A percentile compares a stretch with the other conserved stretches of the same genome.
Evolutionary conservation across 495 filamentous ascomycete species (phyloP).

Genomic region (Friedmanniomyces endolithicus): DNA sequence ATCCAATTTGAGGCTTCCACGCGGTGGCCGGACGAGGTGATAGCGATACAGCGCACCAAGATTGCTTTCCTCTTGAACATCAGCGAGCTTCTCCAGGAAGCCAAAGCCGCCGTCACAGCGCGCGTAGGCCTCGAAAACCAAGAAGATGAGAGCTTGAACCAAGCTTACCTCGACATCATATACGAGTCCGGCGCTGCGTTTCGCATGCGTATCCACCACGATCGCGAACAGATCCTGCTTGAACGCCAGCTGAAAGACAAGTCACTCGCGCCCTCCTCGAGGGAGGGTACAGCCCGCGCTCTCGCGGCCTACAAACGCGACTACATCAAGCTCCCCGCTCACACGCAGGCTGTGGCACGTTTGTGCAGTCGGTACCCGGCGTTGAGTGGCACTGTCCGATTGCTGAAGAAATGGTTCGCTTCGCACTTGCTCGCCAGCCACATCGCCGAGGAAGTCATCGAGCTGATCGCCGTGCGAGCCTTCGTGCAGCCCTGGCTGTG

Average conservation of each 20-base stretch:
- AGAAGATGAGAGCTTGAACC: slow-evolving; percentile 52
- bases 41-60: slow-evolving; percentile 86
- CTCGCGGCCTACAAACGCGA: slow-evolving; percentile 57
- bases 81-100: slow-evolving; percentile 49
- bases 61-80: slow-evolving; percentile 81
- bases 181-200: slow-evolving; percentile 58
- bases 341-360: slow-evolving; percentile 66
- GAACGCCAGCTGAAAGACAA: slow-evolving; percentile 68
- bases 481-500: slow-evolving; percentile 81
- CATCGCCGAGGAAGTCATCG: slow-evolving; percentile 66
- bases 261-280: slow-evolving; percentile 42
- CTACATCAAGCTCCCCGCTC: slow-evolving; percentile 60
- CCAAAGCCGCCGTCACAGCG: slow-evolving; percentile 41
- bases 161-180: slow-evolving; percentile 68
- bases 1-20: slow-evolving; percentile 88
- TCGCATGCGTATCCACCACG: slow-evolving; percentile 60
- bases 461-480: slow-evolving; percentile 58
- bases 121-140: slow-evolving; percentile 73
- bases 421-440: slow-evolving; percentile 66
- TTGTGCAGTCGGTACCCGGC: slow-evolving; percentile 70
- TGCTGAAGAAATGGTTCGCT: slow-evolving; percentile 82
- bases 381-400: slow-evolving; percentile 72
- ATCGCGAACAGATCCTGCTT: slow-evolving; percentile 71
- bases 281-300: slow-evolving; percentile 49
- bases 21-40: slow-evolving; percentile 84